Evolutionary conservation across 164 flowering plant species (phyloP).

Genomic region (Aristolochia californica): DNA sequence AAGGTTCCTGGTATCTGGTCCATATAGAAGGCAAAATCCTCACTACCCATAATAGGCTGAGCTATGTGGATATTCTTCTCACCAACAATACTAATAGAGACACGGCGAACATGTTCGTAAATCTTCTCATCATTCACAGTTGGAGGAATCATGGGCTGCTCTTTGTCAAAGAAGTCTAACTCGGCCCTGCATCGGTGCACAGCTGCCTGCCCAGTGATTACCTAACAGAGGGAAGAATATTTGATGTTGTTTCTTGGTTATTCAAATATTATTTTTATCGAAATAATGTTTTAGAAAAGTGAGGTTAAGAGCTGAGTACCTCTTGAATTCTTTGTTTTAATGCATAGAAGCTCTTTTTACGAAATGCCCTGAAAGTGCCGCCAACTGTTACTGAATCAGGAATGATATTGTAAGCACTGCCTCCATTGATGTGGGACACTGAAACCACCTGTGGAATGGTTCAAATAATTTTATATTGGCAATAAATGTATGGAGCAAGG

Average conservation of each 20-base stretch:
- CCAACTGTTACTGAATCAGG: slow-evolving; percentile 43
- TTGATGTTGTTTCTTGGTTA: not conserved
- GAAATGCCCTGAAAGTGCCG: slow-evolving; percentile 61
- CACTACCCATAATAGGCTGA: slow-evolving; percentile 40
- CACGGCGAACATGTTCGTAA: slow-evolving; percentile 20
- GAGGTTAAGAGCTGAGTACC: slow-evolving; percentile 18
- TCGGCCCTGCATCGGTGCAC: slow-evolving; percentile 42
- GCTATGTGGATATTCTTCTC: slow-evolving; percentile 19
- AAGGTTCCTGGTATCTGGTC: slow-evolving; percentile 48
- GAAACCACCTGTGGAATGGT: slow-evolving; percentile 45
- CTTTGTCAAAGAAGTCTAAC: slow-evolving; percentile 28
- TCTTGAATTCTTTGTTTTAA: slow-evolving; percentile 46
- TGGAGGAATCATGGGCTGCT: slow-evolving; percentile 39
- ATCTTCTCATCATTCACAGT: slow-evolving; percentile 32
- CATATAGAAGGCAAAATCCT: slow-evolving; percentile 56
- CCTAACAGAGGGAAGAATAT: slow-evolving; percentile 15
- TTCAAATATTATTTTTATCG: not conserved
- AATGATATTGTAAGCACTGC: slow-evolving; percentile 38
- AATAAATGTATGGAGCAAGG: not conserved
- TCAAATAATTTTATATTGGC: not conserved
- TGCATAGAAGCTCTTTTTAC: slow-evolving; percentile 26
- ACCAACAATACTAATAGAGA: slow-evolving; percentile 31
- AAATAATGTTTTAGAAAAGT: not conserved
- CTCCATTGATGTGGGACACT: slow-evolving; percentile 40
- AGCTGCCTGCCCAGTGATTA: slow-evolving; percentile 40